Base-by-base conservation (phyloP, 2,329 filamentous ascomycete species). In the Blumeriella jaapii region DNA sequence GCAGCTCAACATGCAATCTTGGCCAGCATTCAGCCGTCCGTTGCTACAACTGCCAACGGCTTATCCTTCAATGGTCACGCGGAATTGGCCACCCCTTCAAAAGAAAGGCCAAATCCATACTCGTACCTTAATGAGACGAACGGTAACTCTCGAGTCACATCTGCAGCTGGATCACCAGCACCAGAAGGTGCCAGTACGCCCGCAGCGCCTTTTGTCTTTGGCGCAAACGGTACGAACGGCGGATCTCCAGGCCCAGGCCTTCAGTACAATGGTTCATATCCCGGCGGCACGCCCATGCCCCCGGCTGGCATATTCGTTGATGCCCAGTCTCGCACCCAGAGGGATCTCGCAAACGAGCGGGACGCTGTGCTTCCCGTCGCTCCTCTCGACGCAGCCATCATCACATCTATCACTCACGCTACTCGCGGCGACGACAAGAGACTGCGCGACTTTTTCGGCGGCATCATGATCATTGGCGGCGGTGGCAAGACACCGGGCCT, bases 381-480 rank as follows among this genome's bases (percentile, higher is more conserved):
- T 38, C 78, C 89, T 0, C 73, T 98, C 16, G 89, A 96, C 56
- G 72, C 79, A 42, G 89, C 91, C 4, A 93, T 98, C 50, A 70
- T 95, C 41, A 86, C 82, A 11, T 87, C 79, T 31, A 93, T 96
- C 52, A 72, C 82, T 30, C 82, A 94, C 57, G 91, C 85, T 6
- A 80, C 85, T 34, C 81, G 80, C 44, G 80, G 80, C 38, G 89
- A 96, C 55, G 86, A 96, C 47, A 89, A 91, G 63, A 93, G 93
- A 59, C 76, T 89, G 44, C 80, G 84, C 34, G 91, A 98, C 55
- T 82, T 94, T 53, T 69, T 93, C 19, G 82, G 83, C 23, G 82
- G 82, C 29, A 89, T 94, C 61, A 91, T 94, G 81, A 74, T 93
- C 1, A 76, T 93, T 34, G 86, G 86, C 30, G 86, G 87, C 18